Base-by-base conservation (phyloP, 208 protist genomes). In the Acanthamoeba lenticulata region DNA sequence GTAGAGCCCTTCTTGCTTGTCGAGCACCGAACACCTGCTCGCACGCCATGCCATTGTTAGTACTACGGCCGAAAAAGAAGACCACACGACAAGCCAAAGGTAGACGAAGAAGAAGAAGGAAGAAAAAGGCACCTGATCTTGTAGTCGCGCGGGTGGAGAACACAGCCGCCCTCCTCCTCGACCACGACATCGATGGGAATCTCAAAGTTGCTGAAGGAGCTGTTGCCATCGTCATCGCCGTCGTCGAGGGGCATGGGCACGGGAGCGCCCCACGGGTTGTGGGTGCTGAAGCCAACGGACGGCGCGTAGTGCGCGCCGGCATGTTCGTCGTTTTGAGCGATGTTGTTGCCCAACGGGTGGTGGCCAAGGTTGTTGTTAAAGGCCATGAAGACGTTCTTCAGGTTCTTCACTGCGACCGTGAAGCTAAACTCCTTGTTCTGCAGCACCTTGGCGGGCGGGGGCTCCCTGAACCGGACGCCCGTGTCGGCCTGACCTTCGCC, bases 341-440 rank as follows among this genome's bases (percentile, higher is more conserved):
- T 38, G 42, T 90, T 34, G n/a, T 40, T 40, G 74, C 74, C 42
- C 42, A 32, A 27, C 74, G 45, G 89, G 29, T 72, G 55, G 40
- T 44, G 83, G 89, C 36, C 62, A 21, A 72, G 21, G 9, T 42
- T 42, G 29, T 69, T 72, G 40, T 40, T 72, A 29, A 57, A 90
- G 24, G 52, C 89, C 21, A 19, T 93, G 89, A 67, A 57, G 24
- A 34, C 44, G 52, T 69, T 40, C 49, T 60, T 52, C 15, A 93
- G 24, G 67, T 45, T 45, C 47, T 90, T 90, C 24, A 90, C 36
- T 7, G 83, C 62, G 11, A 93, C 62, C 2, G 60, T 93, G 67
- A 93, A 93, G 65, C 89, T 93, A 40, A 93, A 93, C 67, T 93
- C 89, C 83, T 90, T 90, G 83, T 90, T 90, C 34, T 90, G 83